Evolutionary conservation across 2,329 filamentous ascomycete species (phyloP).

Genomic region (Mariannaea sp.): DNA sequence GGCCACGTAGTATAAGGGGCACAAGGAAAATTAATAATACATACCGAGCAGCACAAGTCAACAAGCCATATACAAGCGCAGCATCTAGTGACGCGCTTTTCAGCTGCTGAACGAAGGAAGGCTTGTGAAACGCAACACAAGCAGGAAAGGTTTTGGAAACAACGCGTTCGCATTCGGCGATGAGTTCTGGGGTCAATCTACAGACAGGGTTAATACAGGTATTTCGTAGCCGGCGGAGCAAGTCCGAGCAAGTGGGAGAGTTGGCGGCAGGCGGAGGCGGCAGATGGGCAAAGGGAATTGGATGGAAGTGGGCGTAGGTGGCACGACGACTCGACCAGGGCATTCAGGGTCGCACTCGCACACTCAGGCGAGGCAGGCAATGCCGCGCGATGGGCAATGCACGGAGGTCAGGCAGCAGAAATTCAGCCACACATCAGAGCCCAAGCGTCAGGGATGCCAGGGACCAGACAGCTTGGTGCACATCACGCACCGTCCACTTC

Average conservation of each 20-base stretch:
- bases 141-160: conserved; percentile 65
- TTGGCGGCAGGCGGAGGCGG: conserved; percentile 11
- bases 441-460: background rate
- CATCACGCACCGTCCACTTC: background rate
- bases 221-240: conserved; percentile 3
- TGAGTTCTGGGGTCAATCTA: conserved; percentile 60
- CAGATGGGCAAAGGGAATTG: conserved; percentile 14
- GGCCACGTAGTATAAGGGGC: conserved; percentile 20
- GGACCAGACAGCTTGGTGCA: background rate
- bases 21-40: conserved; percentile 38
- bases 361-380: conserved; percentile 5
- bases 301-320: conserved; percentile 24
- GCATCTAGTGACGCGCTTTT: conserved; percentile 61
- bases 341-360: conserved; percentile 28
- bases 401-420: conserved; percentile 4
- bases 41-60: conserved; percentile 63
- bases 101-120: conserved; percentile 64
- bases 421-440: background rate
- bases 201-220: conserved; percentile 32
- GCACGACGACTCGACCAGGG: conserved; percentile 33
- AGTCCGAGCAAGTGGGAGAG: conserved; percentile 6
- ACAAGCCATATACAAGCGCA: conserved; percentile 61
- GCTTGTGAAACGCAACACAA: conserved; percentile 67
- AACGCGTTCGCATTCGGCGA: conserved; percentile 64
- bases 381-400: conserved; percentile 1